Evolutionary conservation across 148 eudicot species (phyloP).

Genomic region (Simmondsia chinensis): DNA sequence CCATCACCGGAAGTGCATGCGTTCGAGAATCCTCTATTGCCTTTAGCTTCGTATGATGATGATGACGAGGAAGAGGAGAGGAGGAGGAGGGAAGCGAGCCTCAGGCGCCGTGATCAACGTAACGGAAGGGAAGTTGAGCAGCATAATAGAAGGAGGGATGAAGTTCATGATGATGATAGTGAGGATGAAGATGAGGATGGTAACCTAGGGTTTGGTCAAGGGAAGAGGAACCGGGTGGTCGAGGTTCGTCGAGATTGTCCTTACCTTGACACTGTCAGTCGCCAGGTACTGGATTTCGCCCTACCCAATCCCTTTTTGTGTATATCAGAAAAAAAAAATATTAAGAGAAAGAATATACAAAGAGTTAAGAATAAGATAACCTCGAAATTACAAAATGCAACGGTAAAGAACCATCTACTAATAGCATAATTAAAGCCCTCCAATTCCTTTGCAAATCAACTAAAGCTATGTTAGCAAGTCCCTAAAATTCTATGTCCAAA

Average conservation of each 20-base stretch:
- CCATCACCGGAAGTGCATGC: conserved; percentile 30
- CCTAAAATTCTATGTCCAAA: too few relatives aligned
- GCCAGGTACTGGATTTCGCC: conserved; percentile 50
- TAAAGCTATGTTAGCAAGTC: too few relatives aligned
- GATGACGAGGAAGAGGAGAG: conserved; percentile 66
- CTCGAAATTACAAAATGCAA: too few relatives aligned
- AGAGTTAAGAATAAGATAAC: too few relatives aligned
- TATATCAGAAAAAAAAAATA: too few relatives aligned
- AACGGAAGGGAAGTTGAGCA: conserved; percentile 7
- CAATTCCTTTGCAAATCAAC: too few relatives aligned
- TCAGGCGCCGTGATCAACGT: conserved; percentile 4
- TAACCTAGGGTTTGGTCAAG: conserved; percentile 13
- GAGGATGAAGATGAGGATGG: conserved; percentile 25
- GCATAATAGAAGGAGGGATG: conserved; percentile 8
- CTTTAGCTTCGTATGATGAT: conserved; percentile 66
- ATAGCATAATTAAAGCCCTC: too few relatives aligned
- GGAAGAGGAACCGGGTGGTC: conserved; percentile 30
- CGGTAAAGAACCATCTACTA: too few relatives aligned
- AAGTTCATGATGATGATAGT: conserved; percentile 18
- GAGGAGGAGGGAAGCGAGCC: conserved; percentile 16
- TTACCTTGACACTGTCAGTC: conserved; percentile 89
- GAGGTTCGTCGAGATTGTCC: conserved; percentile 84
- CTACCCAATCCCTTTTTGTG: background rate
- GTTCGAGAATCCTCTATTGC: conserved; percentile 61
- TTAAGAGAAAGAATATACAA: too few relatives aligned